Percentiles rank a stretch among this genome's conserved stretches.
Conservation (phyloP, 805 yeast genomes). For the Kodamaea kaohsiungensis region DNA sequence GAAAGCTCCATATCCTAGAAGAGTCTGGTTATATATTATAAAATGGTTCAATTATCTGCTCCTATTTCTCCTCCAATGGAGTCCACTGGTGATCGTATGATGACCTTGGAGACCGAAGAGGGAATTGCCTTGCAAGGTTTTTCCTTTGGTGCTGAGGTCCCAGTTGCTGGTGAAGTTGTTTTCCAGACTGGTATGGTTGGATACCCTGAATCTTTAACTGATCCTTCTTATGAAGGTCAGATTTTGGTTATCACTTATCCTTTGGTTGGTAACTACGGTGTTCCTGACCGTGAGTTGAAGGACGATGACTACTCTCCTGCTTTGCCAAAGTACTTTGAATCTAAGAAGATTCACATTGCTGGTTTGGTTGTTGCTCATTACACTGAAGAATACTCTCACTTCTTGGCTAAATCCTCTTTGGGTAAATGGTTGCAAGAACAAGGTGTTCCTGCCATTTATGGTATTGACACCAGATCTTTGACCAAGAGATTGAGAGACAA, state of each 20-base stretch:
- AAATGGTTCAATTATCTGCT: conserved; percentile 50
- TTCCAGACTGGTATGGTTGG: conserved; percentile 99
- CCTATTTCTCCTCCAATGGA: conserved; percentile 93
- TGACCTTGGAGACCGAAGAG: conserved; percentile 86
- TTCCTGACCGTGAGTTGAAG: conserved; percentile 76
- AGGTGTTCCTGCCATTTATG: conserved; percentile 94
- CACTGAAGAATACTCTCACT: conserved; percentile 95
- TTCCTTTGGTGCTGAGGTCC: conserved; percentile 90
- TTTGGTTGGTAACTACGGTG: conserved; percentile 98
- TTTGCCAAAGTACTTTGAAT: conserved; percentile 91
- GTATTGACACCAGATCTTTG: conserved; percentile 94
- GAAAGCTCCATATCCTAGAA: neutral
- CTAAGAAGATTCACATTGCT: conserved; percentile 89
- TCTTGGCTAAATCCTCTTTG: conserved; percentile 86
- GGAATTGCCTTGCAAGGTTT: conserved; percentile 89
- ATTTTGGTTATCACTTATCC: conserved; percentile 96
- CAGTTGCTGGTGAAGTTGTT: conserved; percentile 95
- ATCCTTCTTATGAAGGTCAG: conserved; percentile 98
- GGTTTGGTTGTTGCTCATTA: conserved; percentile 96
- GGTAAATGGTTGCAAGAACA: conserved; percentile 92
- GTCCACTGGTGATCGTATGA: conserved; percentile 75
- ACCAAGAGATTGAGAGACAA: conserved; percentile 90
- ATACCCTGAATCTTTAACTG: conserved; percentile 96
- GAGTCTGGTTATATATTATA: neutral
- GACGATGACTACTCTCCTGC: conserved; percentile 72